phyloP scores from a whole-genome alignment of 2,329 filamentous ascomycete species.

The Fusarium chuoi region DNA sequence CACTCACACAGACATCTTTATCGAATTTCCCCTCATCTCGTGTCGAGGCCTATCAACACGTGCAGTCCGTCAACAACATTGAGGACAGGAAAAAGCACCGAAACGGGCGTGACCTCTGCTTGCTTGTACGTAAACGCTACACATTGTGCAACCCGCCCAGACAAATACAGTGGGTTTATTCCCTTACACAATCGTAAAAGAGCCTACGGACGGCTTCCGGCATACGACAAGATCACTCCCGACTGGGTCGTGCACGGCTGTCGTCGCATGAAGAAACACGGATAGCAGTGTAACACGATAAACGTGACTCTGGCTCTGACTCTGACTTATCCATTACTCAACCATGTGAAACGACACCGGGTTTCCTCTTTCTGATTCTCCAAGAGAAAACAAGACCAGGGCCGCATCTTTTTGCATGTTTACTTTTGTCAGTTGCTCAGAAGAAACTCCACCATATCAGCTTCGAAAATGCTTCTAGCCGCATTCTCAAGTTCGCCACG shows the following conservation, averaged over 20 bases:
- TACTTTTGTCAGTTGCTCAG: neutral
- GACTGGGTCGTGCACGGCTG: conserved; percentile 29
- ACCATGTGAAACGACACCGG: conserved; percentile 32
- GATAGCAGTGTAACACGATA: conserved; percentile 8
- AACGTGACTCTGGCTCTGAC: conserved; percentile 21
- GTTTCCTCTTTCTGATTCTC: conserved; percentile 20
- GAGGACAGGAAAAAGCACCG: conserved; percentile 13
- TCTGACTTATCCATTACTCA: conserved; percentile 21
- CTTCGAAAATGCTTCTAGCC: conserved; percentile 39
- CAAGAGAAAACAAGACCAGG: conserved; percentile 23
- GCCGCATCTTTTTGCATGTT: conserved; percentile 7
- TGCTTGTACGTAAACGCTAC: conserved; percentile 34
- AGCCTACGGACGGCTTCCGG: neutral
- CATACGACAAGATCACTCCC: conserved; percentile 20
- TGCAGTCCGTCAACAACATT: conserved; percentile 12
- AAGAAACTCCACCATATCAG: conserved; percentile 22
- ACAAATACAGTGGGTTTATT: conserved; percentile 13
- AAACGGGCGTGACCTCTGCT: conserved; percentile 11
- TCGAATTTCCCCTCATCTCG: conserved; percentile 26
- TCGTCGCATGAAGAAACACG: conserved; percentile 27
- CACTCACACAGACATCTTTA: conserved; percentile 5
- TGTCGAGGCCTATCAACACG: conserved; percentile 16
- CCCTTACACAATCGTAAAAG: conserved; percentile 3
- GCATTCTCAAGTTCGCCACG: conserved; percentile 35
- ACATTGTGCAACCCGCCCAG: conserved; percentile 16